Evolutionary conservation across 768 basidiomycete genomes (phyloP), one percentile per base, ranked within the genome.

Genomic region (Coprinopsis strossmayeri): DNA sequence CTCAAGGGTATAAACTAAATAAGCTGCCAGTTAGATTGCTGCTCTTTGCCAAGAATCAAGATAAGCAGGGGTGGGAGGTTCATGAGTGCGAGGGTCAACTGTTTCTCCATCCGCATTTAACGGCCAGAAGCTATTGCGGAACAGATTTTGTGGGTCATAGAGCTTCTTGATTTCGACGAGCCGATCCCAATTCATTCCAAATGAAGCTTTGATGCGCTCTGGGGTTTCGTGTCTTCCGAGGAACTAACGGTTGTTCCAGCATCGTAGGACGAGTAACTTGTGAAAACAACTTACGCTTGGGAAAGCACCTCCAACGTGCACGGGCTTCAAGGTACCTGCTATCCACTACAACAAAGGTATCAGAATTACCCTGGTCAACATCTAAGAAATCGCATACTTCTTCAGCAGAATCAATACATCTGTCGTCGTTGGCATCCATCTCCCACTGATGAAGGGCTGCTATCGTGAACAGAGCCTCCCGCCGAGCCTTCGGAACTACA

Each of bases 401-500:
- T 64, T 93, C 89, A 13, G 91, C 91, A 34, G 89, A 84, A 45
- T 73, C 73, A 38, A 91, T 73, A 54, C 91, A 95, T n/a, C 79
- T 71, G 37, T 82, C 79, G 59, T 95, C 91, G 53, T 86, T 78
- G 35, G 86, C 68, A 25, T 83, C 77, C 68, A 92, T 84, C 52
- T 89, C 86, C 92, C 92, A 95, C 61, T 95, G 92, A 63, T 94
- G 92, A 21, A 94, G 71, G 15, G 92, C 91, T 2, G 89, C 87
- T 46, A 95, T 81, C 2, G 87, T 92, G 66, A 91, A 95, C 7
- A 77, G 62, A 0, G 88, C 85, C 61, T 91, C 76, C 41, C 92
- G 82, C 58, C 91, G 87, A 10, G 76, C 72, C 60, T 82, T 82
- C 2, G 91, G 89, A 12, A 91, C 64, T 55, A 87, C 89, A 11